Evolutionary conservation across 306 rosid genomes (phyloP), one percentile per base, ranked within the genome.

Genomic region (Vigna radiata): DNA sequence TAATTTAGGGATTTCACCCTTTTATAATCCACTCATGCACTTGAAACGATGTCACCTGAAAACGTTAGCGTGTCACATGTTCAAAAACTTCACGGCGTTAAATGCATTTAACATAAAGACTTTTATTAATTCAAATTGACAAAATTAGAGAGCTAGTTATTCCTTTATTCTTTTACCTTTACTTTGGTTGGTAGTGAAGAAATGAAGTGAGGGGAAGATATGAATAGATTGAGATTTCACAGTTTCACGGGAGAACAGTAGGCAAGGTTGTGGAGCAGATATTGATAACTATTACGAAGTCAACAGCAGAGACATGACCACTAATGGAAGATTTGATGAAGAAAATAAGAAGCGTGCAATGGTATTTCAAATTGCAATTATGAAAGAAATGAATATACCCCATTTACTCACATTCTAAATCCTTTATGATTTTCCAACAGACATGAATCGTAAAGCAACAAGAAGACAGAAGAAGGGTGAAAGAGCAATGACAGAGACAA

Each of bases 331-430:
- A 73, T 46, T 66, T 49, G 10, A 81, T 81, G 36, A 69, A 47
- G 66, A 75, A 31, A 64, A 29, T 3, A 55, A 72, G 37, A 79
- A 73, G 55, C 75, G 58, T 7, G 6, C 15, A 7, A 56, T 0
- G 8, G 54, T 4, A 17, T 63, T 76, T 44, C 70, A 72, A 41
- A 49, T 78, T 58, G 19, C 59, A 33, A 82, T 25, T 1, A 58
- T 50, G 0, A 11, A 59, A 70, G 19, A 65, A 82, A 55, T 62
- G 59, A 68, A 83, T 8, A 41, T 54, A 41, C 43, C 66, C 56
- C 78, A 18, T 81, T 58, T 59, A 5, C 0, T 47, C 1, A 31
- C 5, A 72, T 48, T 31, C 19, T 4, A 65, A 65, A 41, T 62
- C 60, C 19, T 48, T 59, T 29, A 67, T 77, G 72, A 77, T 47